These are phyloP conservation scores for Choricystis sp. DNA, from an alignment of 139 green algal species.

Conservation along the genomic window DNA sequence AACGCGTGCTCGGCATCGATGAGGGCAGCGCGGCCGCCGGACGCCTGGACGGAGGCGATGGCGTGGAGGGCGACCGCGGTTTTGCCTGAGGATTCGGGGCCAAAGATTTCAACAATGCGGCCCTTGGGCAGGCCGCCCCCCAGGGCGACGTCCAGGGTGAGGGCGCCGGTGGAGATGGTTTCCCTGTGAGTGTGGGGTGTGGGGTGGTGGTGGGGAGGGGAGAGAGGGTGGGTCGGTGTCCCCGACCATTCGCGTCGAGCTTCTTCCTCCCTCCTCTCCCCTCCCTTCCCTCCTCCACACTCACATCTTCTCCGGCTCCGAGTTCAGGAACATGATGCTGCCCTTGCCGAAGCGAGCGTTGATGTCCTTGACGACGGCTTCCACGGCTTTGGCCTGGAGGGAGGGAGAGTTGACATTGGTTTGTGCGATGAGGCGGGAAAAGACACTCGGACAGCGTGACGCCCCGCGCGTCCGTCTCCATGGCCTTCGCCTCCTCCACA, in stretches of 20 bases:
- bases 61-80: constrained; percentile 89
- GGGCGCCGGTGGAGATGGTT: constrained; percentile 49
- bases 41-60: constrained; percentile 66
- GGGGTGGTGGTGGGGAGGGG: background rate
- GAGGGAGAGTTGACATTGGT: background rate
- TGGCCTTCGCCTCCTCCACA: no score
- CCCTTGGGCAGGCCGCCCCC: constrained; percentile 70
- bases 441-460: background rate
- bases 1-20: constrained; percentile 94
- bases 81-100: constrained; percentile 85
- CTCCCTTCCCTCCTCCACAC: no score
- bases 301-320: constrained; percentile 22
- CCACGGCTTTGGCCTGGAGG: constrained; percentile 22
- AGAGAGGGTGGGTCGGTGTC: constrained; percentile 1
- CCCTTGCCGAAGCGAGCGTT: constrained; percentile 43
- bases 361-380: constrained; percentile 28
- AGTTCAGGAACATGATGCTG: constrained; percentile 46
- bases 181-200: constrained; percentile 20
- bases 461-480: no score
- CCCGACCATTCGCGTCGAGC: constrained; percentile 4
- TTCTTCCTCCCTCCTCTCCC: constrained; percentile 13
- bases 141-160: constrained; percentile 70
- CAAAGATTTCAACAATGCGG: constrained; percentile 80
- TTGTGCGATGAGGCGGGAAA: background rate
- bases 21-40: constrained; percentile 44